Base-by-base conservation (phyloP, 23 red algal genomes). In the Cyanidioschyzon merolae region DNA sequence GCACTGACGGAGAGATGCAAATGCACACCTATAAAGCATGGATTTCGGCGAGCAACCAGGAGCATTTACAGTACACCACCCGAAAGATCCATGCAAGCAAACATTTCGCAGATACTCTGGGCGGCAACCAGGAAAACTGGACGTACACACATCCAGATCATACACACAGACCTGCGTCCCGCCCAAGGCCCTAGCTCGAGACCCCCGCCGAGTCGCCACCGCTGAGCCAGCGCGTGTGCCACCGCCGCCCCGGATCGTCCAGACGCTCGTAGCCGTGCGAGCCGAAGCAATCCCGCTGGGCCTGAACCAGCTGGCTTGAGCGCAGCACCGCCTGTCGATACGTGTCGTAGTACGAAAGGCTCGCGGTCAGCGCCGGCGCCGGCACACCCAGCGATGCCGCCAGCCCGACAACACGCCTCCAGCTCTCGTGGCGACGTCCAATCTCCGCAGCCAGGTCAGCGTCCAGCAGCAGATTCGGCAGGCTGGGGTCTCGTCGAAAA, bases 341-440 rank as follows among this genome's bases (percentile, higher is more conserved):
- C 27, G 82, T 89, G 77, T 97, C 93, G 77, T 97, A 97, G 79
- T 97, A 97, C 36, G 80, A 68, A 0, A 97, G 83, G 35, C 81
- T 85, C 36, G 83, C 82, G 3, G 50, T 77, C 18, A 87, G 68
- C 45, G 93, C 88, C 0, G 93, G 93, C 67, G 88, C 79, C 1
- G 93, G 79, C 39, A 97, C 76, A 27, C 93, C 93, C 40, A 79
- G 76, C 31, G 71, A 35, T 1, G 89, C 68, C 15, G 93, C 89
- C 18, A 58, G 67, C 39, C 67, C 68, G 12, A 88, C 93, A 51
- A 90, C 80, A 39, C 76, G 58, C 3, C 93, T 84, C 85, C 88
- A 89, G 58, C 75, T 68, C 2, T 39, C 80, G 50, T 97, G 93
- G 25, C 86, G 85, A 17, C 59, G 79, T 45, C 58, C 85, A 34